Conservation (phyloP, 139 green algal genomes). For the Dunaliella sp. region DNA sequence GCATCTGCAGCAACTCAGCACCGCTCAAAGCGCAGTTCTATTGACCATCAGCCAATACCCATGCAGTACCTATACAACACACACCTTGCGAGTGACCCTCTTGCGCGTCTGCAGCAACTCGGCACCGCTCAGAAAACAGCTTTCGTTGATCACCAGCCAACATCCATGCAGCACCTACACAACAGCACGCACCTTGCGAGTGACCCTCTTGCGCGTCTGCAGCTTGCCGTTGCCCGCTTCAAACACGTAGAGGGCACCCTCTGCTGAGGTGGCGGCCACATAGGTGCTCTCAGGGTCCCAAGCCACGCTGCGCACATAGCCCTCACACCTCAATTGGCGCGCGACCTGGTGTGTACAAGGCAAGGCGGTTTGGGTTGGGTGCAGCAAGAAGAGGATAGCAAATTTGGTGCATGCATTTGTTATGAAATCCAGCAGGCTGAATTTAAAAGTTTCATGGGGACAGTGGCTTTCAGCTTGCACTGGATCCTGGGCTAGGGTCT, state of each 20-base stretch:
- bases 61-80: too few relatives aligned
- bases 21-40: too few relatives aligned
- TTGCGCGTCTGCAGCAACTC: constrained; percentile 29
- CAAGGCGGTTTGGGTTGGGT: too few relatives aligned
- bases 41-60: too few relatives aligned
- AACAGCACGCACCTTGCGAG: constrained; percentile 29
- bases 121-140: constrained; percentile 21
- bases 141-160: background rate
- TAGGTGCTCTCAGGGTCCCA: constrained; percentile 80
- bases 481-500: too few relatives aligned
- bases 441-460: too few relatives aligned
- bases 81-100: constrained; percentile 34
- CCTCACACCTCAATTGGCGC: constrained; percentile 39
- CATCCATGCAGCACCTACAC: background rate
- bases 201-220: constrained; percentile 28
- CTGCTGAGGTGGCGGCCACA: constrained; percentile 52
- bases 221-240: constrained; percentile 37
- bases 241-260: constrained; percentile 70
- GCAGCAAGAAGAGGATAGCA: too few relatives aligned
- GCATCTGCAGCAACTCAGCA: too few relatives aligned
- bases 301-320: constrained; percentile 66
- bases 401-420: too few relatives aligned
- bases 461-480: too few relatives aligned
- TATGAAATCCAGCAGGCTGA: too few relatives aligned
- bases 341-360: too few relatives aligned